These are phyloP conservation scores for Penicillium longicatenatum DNA, from an alignment of 495 filamentous ascomycete genomes.

Conservation along the genomic window DNA sequence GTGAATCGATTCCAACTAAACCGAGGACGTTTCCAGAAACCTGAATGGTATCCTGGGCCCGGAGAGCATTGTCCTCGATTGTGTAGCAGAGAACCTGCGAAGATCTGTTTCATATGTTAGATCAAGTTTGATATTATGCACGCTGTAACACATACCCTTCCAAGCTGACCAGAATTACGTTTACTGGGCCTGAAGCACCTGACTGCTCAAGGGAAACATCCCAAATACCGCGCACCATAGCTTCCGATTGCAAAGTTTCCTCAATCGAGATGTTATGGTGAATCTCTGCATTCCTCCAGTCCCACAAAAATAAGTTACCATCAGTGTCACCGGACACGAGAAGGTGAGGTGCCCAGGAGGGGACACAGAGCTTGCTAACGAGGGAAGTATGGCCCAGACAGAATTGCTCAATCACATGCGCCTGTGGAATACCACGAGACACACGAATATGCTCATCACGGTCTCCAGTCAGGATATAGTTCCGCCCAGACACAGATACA, in stretches of 20 bases:
- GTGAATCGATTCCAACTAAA: conserved; percentile 37
- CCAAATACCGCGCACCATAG: conserved; percentile 44
- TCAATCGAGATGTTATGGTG: conserved; percentile 50
- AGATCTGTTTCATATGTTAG: conserved; percentile 46
- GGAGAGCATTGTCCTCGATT: conserved; percentile 47
- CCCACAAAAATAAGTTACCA: conserved; percentile 74
- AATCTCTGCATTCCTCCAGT: conserved; percentile 64
- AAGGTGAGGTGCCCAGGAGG: conserved; percentile 50
- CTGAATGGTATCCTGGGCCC: conserved; percentile 46
- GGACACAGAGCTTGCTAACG: conserved; percentile 71
- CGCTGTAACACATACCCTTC: conserved; percentile 59
- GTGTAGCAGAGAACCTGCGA: conserved; percentile 61
- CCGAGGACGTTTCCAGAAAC: conserved; percentile 65
- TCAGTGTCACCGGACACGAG: conserved; percentile 90
- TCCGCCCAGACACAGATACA: conserved; percentile 45
- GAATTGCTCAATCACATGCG: conserved; percentile 84
- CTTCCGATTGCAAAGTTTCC: conserved; percentile 22
- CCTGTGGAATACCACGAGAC: conserved; percentile 78
- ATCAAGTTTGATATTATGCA: background rate
- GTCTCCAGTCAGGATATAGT: conserved; percentile 85
- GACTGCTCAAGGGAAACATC: conserved; percentile 18
- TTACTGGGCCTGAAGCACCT: conserved; percentile 13
- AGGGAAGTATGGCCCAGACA: conserved; percentile 87
- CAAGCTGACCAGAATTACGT: conserved; percentile 59
- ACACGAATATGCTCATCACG: conserved; percentile 97